Base-by-base conservation (phyloP, 345 rosid genomes). In the Limnanthes douglasii region DNA sequence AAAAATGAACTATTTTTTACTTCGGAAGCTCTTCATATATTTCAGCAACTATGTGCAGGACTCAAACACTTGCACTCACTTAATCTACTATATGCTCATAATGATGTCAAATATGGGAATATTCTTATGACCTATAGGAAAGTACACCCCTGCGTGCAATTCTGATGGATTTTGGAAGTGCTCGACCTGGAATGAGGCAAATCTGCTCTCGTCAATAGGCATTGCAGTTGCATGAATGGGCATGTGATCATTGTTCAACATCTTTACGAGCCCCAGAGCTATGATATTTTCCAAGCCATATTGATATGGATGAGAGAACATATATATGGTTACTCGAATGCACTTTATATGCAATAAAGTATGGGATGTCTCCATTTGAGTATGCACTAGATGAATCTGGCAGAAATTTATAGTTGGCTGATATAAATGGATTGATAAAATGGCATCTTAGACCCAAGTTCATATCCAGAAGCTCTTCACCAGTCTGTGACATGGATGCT, bases 271-370 rank as follows among this genome's bases (percentile, higher is more conserved):
- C 99, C 48, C 99, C 99, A 11, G 99, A 85, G 61, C 69, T 92
- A 39, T 92, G 96, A 94, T 94, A 92, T 52, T 81, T 96, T 64
- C 94, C 94, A 18, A 92, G 99, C 45, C 81, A 92, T 48, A 76
- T 66, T 9, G 83, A 81, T 62, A 80, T 92, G 43, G 99, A 92
- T 48, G 99, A 85, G 71, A 78, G 96, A 66, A 85, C 88, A 14
- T 96, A 92, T 53, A 70, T 92, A 15, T 92, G 99, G 99, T 92
- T 96, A 2, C 64, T 92, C 37, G 99, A 94, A 56, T 85, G 99
- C 80, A 92, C 99, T 18, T 47, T 92, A 50, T 92, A 85, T 44
- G 96, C 94, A 43, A 75, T 85, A 65, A 85, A 96, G 96, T 81
- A 81, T 21, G 93, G 99, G 8, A 71, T 65, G 31, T 81, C 96